A percentile compares a stretch with the other conserved stretches of the same genome.
Evolutionary conservation across 495 filamentous ascomycete genomes (phyloP).

Genomic region (Penicillium longicatenatum): DNA sequence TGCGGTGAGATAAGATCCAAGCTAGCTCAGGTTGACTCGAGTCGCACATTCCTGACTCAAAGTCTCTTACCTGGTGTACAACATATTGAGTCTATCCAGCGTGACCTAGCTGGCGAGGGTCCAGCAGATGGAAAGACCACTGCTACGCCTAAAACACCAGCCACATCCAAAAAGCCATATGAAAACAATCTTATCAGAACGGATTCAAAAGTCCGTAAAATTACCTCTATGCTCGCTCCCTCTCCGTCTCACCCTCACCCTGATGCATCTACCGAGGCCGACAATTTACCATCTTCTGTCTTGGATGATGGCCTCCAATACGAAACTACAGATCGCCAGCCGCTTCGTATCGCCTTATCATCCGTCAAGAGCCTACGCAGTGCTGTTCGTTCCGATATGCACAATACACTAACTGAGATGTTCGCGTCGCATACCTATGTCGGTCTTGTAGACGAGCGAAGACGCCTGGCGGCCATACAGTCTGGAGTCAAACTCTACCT

Average conservation of each 20-base stretch:
- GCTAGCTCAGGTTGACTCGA: slow-evolving; percentile 88
- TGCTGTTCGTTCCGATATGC: slow-evolving; percentile 79
- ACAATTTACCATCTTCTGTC: slow-evolving; percentile 20
- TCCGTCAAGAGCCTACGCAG: slow-evolving; percentile 82
- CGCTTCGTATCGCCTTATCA: slow-evolving; percentile 67
- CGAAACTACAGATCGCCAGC: slow-evolving; percentile 67
- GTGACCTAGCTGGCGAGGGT: slow-evolving; percentile 20
- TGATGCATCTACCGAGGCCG: slow-evolving; percentile 17
- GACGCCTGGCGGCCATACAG: slow-evolving; percentile 89
- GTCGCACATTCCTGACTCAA: slow-evolving; percentile 92
- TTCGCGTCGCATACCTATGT: slow-evolving; percentile 92
- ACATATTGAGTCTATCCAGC: slow-evolving; percentile 36
- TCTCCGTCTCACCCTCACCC: slow-evolving; percentile 20
- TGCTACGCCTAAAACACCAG: slow-evolving; percentile 39
- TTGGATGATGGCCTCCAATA: slow-evolving; percentile 62
- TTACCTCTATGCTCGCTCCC: slow-evolving; percentile 85
- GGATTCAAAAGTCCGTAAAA: slow-evolving; percentile 87
- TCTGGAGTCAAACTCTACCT: slow-evolving; percentile 90
- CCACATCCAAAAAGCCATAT: slow-evolving; percentile 62
- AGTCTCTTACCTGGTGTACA: slow-evolving; percentile 73
- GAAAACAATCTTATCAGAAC: slow-evolving; percentile 91
- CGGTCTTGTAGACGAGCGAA: slow-evolving; percentile 84
- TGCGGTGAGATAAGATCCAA: slow-evolving; percentile 79
- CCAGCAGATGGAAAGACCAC: slow-evolving; percentile 13
- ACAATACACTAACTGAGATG: slow-evolving; percentile 85